phyloP scores from a whole-genome alignment of 2,329 filamentous ascomycete species.

The Fusarium nanum region DNA sequence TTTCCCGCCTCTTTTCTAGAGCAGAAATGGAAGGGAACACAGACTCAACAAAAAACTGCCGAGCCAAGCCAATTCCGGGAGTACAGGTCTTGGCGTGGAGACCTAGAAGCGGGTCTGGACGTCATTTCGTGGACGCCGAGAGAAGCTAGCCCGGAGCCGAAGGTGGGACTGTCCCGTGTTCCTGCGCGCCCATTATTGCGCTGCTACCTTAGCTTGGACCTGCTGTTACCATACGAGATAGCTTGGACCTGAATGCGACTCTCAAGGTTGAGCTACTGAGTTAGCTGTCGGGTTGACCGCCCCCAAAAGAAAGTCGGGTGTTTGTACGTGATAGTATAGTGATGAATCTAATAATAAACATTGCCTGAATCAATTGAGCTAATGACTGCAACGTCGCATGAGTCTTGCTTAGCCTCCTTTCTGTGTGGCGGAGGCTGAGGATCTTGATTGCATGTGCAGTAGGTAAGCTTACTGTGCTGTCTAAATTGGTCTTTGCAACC shows the following conservation, averaged over 20 bases:
- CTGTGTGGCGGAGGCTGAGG: background rate
- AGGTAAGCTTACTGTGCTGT: background rate
- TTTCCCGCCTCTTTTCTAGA: conserved; percentile 2
- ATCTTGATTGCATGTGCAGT: background rate
- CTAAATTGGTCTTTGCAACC: background rate
- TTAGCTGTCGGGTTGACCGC: background rate
- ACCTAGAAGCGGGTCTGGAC: conserved; percentile 1
- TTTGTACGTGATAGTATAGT: background rate
- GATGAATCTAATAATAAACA: background rate
- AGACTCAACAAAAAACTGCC: conserved; percentile 19
- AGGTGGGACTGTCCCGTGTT: conserved; percentile 5
- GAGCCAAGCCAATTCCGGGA: conserved; percentile 6
- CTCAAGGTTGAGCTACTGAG: background rate
- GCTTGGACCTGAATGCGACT: background rate
- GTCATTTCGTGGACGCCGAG: conserved; percentile 19
- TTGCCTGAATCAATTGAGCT: background rate
- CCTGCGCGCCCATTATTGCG: background rate
- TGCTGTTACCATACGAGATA: background rate
- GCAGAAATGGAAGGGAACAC: background rate
- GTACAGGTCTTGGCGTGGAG: background rate
- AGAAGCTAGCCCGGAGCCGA: conserved; percentile 1
- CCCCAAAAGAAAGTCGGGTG: background rate
- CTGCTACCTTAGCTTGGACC: background rate
- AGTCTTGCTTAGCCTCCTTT: background rate
- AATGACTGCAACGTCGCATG: background rate